Evolutionary conservation across 2,329 filamentous ascomycete species (phyloP).

Genomic region (Penicillium sp.): DNA sequence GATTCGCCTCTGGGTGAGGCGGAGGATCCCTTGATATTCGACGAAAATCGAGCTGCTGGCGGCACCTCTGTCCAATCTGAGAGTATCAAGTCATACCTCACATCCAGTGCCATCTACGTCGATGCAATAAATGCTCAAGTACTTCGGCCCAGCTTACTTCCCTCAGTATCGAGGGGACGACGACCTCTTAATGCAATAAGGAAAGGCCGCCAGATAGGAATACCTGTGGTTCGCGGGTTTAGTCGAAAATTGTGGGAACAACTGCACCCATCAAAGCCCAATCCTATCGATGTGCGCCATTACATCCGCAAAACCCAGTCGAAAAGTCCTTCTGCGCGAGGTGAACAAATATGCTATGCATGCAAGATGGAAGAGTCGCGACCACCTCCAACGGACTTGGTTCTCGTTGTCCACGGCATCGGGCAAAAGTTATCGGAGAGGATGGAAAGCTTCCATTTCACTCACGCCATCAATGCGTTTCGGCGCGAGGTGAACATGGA

Average conservation of each 20-base stretch:
- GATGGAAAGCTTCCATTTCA: conserved; percentile 96
- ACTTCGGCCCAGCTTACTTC: conserved; percentile 78
- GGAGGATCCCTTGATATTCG: conserved; percentile 20
- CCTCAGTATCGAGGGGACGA: conserved; percentile 80
- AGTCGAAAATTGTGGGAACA: conserved; percentile 74
- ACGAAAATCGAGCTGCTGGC: conserved; percentile 45
- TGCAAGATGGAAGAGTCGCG: conserved; percentile 64
- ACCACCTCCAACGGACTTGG: conserved; percentile 77
- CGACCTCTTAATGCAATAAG: conserved; percentile 79
- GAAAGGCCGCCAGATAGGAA: conserved; percentile 77
- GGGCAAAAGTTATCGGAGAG: conserved; percentile 94
- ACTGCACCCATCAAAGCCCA: conserved; percentile 58
- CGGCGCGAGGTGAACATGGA: conserved; percentile 84
- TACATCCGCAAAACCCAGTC: conserved; percentile 44
- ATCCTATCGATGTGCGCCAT: conserved; percentile 42
- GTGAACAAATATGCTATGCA: conserved; percentile 48
- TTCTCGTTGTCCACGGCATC: conserved; percentile 92
- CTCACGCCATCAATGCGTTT: conserved; percentile 90
- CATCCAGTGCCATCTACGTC: conserved; percentile 83
- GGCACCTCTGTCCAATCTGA: conserved; percentile 44
- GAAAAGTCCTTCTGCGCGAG: conserved; percentile 27
- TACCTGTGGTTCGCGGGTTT: conserved; percentile 88
- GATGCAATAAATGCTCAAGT: conserved; percentile 76
- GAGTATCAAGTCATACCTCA: conserved; percentile 62
- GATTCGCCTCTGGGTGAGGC: conserved; percentile 23